Percentiles rank a stretch among this genome's conserved stretches.
Conservation (phyloP, 331 rosid species). For the Malus hybrid region DNA sequence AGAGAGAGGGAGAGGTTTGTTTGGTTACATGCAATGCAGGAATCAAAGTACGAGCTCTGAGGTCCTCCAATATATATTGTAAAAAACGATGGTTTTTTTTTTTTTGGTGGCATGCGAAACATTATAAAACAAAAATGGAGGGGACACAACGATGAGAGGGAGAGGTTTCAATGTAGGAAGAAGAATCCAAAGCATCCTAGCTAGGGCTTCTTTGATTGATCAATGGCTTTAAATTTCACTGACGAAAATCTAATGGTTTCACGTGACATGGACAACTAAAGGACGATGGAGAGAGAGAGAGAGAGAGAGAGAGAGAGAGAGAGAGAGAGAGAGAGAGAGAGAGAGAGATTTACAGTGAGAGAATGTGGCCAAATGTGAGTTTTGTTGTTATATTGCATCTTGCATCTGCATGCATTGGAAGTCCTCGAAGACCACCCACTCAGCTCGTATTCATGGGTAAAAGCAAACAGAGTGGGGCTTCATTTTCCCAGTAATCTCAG, state of each 20-base stretch:
- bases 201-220: conserved; percentile 4
- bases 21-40: neutral
- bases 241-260: conserved; percentile 19
- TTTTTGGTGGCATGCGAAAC: conserved; percentile 8
- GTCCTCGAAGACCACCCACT: conserved; percentile 18
- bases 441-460: conserved; percentile 11
- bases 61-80: conserved; percentile 13
- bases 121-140: conserved; percentile 2
- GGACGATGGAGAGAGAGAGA: conserved; percentile 7
- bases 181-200: conserved; percentile 17
- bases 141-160: neutral
- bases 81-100: neutral
- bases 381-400: neutral
- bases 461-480: conserved; percentile 6
- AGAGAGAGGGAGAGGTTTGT: neutral
- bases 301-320: neutral
- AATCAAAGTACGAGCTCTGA: neutral
- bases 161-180: conserved; percentile 1
- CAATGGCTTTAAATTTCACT: conserved; percentile 4
- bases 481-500: conserved; percentile 19
- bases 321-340: neutral
- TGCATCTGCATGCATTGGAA: neutral
- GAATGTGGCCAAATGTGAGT: neutral
- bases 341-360: neutral
- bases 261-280: conserved; percentile 17